A percentile compares a stretch with the other conserved stretches of the same genome.
Conservation (phyloP, 345 rosid species). For the Anacardium occidentale region DNA sequence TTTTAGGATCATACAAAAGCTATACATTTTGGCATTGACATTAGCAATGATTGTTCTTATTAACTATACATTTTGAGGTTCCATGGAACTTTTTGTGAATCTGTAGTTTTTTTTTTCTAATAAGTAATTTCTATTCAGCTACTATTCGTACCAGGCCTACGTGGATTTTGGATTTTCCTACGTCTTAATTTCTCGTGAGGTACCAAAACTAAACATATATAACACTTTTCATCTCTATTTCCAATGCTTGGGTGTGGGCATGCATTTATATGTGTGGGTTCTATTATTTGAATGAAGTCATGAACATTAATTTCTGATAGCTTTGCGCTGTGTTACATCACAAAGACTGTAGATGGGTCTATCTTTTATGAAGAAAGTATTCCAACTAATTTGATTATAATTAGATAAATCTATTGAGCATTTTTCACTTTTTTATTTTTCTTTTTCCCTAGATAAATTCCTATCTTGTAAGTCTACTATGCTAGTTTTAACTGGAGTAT, state of each 20-base stretch:
- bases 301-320: neutral
- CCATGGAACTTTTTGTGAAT: neutral
- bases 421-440: neutral
- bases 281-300: neutral
- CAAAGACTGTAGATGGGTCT: neutral
- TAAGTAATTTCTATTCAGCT: conserved; percentile 46
- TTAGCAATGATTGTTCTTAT: neutral
- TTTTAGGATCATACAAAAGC: neutral
- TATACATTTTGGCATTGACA: neutral
- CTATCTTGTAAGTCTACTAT: neutral
- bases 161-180: conserved; percentile 84
- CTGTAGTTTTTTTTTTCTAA: conserved; percentile 14
- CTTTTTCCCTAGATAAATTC: neutral
- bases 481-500: neutral
- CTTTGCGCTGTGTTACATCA: neutral
- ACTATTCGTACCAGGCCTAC: conserved; percentile 82
- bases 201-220: conserved; percentile 27
- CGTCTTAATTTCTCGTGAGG: conserved; percentile 96
- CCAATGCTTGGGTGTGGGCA: neutral
- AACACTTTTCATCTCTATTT: neutral
- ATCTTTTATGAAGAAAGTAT: neutral
- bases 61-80: neutral
- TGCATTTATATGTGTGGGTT: neutral
- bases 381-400: neutral
- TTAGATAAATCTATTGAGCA: too few relatives aligned